A percentile compares a stretch with the other conserved stretches of the same genome.
Evolutionary conservation across 495 filamentous ascomycete species (phyloP).

Genomic region (Penicillium paxilli): DNA sequence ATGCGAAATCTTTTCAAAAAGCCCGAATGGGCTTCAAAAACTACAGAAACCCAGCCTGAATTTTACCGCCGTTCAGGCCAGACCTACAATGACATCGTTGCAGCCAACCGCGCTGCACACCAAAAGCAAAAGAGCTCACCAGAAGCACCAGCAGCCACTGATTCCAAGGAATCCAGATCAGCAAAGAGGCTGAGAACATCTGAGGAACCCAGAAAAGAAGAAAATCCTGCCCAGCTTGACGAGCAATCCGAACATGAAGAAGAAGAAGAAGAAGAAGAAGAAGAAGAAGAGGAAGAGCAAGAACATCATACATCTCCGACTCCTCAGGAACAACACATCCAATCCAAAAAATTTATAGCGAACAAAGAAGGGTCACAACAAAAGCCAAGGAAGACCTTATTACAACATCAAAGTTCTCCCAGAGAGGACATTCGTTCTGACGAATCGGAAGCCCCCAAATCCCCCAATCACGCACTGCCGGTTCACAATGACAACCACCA

Average conservation of each 20-base stretch:
- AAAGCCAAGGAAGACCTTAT: too few relatives aligned
- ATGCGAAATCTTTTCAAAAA: slow-evolving; percentile 71
- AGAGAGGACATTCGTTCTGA: neutral
- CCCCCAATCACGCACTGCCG: neutral
- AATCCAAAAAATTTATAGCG: neutral
- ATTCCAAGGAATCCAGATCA: neutral
- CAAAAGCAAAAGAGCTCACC: slow-evolving; percentile 19
- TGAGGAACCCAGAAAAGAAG: neutral
- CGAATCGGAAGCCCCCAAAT: neutral
- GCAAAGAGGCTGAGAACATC: slow-evolving; percentile 14
- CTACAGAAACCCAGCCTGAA: slow-evolving; percentile 48
- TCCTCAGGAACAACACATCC: neutral
- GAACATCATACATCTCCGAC: neutral
- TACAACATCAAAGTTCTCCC: neutral
- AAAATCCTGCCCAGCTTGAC: neutral
- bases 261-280: neutral
- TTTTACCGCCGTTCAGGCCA: slow-evolving; percentile 70
- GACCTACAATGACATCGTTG: slow-evolving; percentile 58
- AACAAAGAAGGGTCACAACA: neutral
- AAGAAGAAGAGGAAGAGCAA: too few relatives aligned
- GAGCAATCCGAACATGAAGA: neutral
- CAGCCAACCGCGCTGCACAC: slow-evolving; percentile 47
- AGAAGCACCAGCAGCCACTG: neutral
- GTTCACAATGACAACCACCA: neutral
- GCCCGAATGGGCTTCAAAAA: slow-evolving; percentile 54